Evolutionary conservation across 1,139 yeast species (phyloP).

Genomic region (Suhomyces bolitotheri): DNA sequence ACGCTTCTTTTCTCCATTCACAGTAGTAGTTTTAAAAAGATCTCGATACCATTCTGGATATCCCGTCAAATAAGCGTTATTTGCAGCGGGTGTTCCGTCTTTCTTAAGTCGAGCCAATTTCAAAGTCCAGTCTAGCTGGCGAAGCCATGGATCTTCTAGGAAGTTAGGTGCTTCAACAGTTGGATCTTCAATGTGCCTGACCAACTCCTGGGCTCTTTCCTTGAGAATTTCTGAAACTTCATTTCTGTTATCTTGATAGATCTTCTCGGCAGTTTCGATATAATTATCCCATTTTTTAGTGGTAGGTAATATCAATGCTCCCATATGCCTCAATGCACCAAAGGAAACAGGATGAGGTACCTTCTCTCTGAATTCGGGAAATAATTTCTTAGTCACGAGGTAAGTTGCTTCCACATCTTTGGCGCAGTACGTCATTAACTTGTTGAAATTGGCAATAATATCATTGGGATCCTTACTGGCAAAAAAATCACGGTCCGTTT

Average conservation of each 20-base stretch:
- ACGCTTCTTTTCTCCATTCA: constrained; percentile 24
- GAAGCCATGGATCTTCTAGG: constrained; percentile 79
- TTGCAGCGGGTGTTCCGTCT: constrained; percentile 72
- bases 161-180: constrained; percentile 32
- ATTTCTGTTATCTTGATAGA: constrained; percentile 59
- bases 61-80: constrained; percentile 79
- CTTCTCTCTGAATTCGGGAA: constrained; percentile 64
- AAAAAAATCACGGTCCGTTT: constrained; percentile 66
- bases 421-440: constrained; percentile 79
- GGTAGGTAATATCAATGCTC: constrained; percentile 80
- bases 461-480: constrained; percentile 53
- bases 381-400: constrained; percentile 63
- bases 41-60: constrained; percentile 93
- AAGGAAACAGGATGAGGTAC: constrained; percentile 96
- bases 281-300: constrained; percentile 73
- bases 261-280: constrained; percentile 63
- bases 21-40: constrained; percentile 52
- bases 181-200: constrained; percentile 29
- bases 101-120: constrained; percentile 63
- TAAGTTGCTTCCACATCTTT: constrained; percentile 78
- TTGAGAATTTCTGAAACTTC: constrained; percentile 61
- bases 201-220: constrained; percentile 61
- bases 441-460: constrained; percentile 58
- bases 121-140: constrained; percentile 85
- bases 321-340: constrained; percentile 78